Conservation (phyloP, 805 yeast genomes). For the baker's yeast (Saccharomyces cerevisiae) region DNA sequence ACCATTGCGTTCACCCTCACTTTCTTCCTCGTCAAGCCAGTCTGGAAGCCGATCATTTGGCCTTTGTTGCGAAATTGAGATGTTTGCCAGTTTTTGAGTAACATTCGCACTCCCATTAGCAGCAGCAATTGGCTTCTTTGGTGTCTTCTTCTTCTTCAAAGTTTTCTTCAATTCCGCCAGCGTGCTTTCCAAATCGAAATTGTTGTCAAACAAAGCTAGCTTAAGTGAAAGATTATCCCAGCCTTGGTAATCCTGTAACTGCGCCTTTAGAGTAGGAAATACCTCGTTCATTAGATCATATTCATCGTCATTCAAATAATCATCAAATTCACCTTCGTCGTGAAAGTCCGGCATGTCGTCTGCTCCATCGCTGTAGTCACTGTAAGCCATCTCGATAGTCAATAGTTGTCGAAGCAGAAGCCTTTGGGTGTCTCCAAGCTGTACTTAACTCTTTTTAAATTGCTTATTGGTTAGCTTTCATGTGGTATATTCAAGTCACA, state of each 20-base stretch:
- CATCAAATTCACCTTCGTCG: slow-evolving; percentile 35
- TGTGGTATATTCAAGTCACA: not conserved
- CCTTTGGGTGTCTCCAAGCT: not conserved
- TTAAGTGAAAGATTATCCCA: slow-evolving; percentile 39
- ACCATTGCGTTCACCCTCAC: slow-evolving; percentile 13
- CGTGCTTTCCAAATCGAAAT: slow-evolving; percentile 41
- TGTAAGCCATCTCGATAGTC: not conserved
- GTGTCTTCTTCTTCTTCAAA: slow-evolving; percentile 23
- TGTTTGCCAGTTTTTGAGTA: slow-evolving; percentile 1
- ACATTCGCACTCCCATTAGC: not conserved
- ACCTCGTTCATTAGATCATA: slow-evolving; percentile 36
- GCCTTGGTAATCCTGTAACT: slow-evolving; percentile 36
- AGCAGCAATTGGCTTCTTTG: slow-evolving; percentile 17
- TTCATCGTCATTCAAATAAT: slow-evolving; percentile 31
- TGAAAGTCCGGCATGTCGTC: slow-evolving; percentile 30
- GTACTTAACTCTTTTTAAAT: not conserved
- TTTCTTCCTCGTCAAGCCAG: slow-evolving; percentile 16
- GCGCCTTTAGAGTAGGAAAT: slow-evolving; percentile 38
- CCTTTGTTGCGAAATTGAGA: slow-evolving; percentile 5
- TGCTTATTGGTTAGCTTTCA: not conserved
- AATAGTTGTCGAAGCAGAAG: not conserved
- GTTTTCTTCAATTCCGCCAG: slow-evolving; percentile 32
- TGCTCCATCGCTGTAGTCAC: slow-evolving; percentile 21
- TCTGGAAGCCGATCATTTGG: slow-evolving; percentile 3
- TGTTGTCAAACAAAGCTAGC: slow-evolving; percentile 44